Base-by-base conservation (phyloP, 148 eudicot genomes). In the Cornus controversa region DNA sequence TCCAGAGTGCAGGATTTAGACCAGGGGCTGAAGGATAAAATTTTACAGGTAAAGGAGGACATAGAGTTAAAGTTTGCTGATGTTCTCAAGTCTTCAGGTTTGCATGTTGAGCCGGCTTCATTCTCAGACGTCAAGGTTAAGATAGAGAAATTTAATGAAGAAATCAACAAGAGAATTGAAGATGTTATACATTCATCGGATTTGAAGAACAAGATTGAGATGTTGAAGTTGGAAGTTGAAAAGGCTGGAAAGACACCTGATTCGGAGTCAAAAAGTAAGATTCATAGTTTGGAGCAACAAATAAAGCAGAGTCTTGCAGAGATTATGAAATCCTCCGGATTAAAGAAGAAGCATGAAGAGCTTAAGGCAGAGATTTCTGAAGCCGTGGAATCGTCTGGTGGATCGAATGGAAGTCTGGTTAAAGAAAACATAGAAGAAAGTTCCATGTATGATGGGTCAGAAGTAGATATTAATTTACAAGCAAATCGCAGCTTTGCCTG, bases 161-260 rank as follows among this genome's bases (percentile, higher is more conserved):
- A 90, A 77, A 85, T 86, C 47, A 75, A 81, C 23, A 66, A 69
- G 70, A 85, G 82, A 78, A 93, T 95, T 69, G 88, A 90, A 71
- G 88, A 89, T 66, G 86, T 83, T 63, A 81, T 90, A 8, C 80
- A 78, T 78, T 90, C 98, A 67, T 81, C 97, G 5, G 91, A 89
- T 80, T 82, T 95, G 80, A 89, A 81, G 76, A 79, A 83, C 76
- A 93, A 88, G 73, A 84, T 95, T n/a, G 87, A 91, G 67, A 23
- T 78, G 85, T 75, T 95, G 76, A 90, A 84, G 73, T 71, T 69
- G 50, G 92, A 89, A 81, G 82, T 77, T 42, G 87, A 37, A 9
- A 90, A 83, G 70, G 91, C 84, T 16, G 91, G 85, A 62, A 84
- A 87, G 68, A 75, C 76, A 40, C 90, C 91, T 53, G 85, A 84